These are phyloP conservation scores for Elaphomyces granulatus DNA, from an alignment of 495 filamentous ascomycete genomes.

Conservation along the genomic window DNA sequence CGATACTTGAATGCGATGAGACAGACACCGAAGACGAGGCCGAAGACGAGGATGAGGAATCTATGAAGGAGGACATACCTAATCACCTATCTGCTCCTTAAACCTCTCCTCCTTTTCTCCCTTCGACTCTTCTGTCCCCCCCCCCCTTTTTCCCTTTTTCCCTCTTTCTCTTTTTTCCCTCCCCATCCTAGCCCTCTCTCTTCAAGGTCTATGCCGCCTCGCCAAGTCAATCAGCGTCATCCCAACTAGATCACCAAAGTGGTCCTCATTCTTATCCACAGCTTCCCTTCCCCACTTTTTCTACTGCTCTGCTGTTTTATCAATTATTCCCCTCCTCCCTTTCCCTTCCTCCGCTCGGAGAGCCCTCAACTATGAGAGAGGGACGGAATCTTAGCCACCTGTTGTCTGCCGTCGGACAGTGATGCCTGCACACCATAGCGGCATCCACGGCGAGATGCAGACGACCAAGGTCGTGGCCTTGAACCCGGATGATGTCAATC, in stretches of 20 bases:
- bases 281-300: slow-evolving; percentile 26
- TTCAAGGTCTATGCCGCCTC: not conserved
- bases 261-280: slow-evolving; percentile 16
- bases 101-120: slow-evolving; percentile 2
- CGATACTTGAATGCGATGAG: no score
- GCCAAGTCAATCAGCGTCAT: no score
- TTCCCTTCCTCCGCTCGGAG: slow-evolving; percentile 10
- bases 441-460: slow-evolving; percentile 21
- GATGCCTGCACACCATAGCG: slow-evolving; percentile 35
- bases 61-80: no score
- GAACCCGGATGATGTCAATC: slow-evolving; percentile 65
- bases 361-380: slow-evolving; percentile 43
- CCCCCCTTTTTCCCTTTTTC: slow-evolving; percentile 9
- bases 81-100: no score
- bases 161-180: slow-evolving; percentile 10
- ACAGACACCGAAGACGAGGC: no score
- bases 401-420: slow-evolving; percentile 39
- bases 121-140: slow-evolving; percentile 2
- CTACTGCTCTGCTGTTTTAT: slow-evolving; percentile 13
- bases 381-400: slow-evolving; percentile 50
- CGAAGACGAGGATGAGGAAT: no score
- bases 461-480: slow-evolving; percentile 30
- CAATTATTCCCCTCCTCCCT: not conserved
- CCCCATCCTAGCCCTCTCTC: not conserved
- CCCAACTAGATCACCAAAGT: not conserved